Evolutionary conservation across 805 yeast species (phyloP), one percentile per base, ranked within the genome.

Genomic region (Saitoella complicata): DNA sequence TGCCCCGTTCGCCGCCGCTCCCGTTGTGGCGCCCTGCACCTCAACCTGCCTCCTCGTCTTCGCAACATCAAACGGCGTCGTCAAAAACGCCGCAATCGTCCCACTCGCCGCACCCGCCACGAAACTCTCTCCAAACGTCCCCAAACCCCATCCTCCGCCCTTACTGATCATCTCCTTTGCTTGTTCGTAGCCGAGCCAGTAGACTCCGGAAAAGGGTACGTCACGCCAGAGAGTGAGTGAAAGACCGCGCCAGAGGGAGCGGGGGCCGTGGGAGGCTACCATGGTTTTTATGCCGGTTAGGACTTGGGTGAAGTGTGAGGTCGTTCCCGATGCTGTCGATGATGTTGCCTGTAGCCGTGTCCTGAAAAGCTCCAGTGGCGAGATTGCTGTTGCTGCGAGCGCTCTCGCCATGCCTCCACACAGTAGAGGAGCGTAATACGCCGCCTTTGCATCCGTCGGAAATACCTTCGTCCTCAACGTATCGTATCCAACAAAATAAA

Each of bases 1-100:
- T 21, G 21, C 21, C 21, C 21, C 21, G 21, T 21, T 21, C 4
- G 4, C 21, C 3, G 31, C 12, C 13, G 31, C 36, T 5, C 42
- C 42, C 4, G 36, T 12, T 7, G 42, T 8, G 4, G 32, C n/a
- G 31, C 32, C 53, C 56, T 51, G 51, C 46, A 49, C 32, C 32
- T 41, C 64, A 4, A 83, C 71, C 61, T 91, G 98, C 48, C 84
- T 66, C 54, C 97, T 69, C 5, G 98, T 91, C 56, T 91, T 91
- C 4, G 96, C 97, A 7, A 91, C 98, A 59, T 91, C 98, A 55
- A 91, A 91, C 1, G 98, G 97, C 46, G 93, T 86, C 1, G 98
- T 91, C 38, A 72, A 65, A 1, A 88, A 53, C 0, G 97, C 95
- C 0, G 96, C 95, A 4, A 82, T 63, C 0, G 80, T 61, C 0